Evolutionary conservation across 331 rosid species (phyloP), one percentile per base, ranked within the genome.

Genomic region (Pyracantha coccinea): DNA sequence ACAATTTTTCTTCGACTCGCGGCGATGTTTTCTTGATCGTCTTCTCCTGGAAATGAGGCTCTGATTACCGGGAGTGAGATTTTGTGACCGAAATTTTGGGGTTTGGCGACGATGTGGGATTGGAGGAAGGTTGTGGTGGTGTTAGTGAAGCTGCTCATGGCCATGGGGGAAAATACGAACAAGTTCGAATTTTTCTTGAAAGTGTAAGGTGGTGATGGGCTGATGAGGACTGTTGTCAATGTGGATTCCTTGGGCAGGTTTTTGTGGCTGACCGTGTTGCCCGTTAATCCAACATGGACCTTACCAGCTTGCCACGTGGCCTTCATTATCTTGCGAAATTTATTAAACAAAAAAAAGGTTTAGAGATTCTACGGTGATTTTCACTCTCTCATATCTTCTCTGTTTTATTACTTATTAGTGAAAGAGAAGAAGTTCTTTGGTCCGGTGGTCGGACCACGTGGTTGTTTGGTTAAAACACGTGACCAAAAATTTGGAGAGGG

Each of bases 71-170:
- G 64, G 6, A 28, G 8, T 9, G 72, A 64, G 11, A 74, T 64
- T 21, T 4, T 57, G 28, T 6, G 7, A 14, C 13, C 35, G 64
- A 4, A 24, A 11, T n/a, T 23, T 11, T 44, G 71, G n/a, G 80
- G 65, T 50, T 85, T 84, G 83, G 82, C 60, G 83, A 82, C 60
- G 78, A 84, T 45, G 57, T 76, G 89, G 41, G 93, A 80, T 15
- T 85, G 88, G 78, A 82, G 83, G 28, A 80, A 85, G 79, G 80
- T 77, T 28, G 91, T 68, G 19, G 83, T 73, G 84, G 91, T 78
- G 82, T 85, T 86, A 25, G 85, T 78, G 86, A 83, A 83, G 86
- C 81, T 88, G 38, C 85, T 86, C 97, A 89, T 93, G 79, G 81
- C 75, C 83, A n/a, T 78, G 66, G 79, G 83, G 76, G 75, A 16